Percentiles rank a stretch among this genome's conserved stretches.
These are phyloP conservation scores for Colletotrichum eleusines DNA, from an alignment of 2,329 filamentous ascomycete species.

Conservation along the genomic window DNA sequence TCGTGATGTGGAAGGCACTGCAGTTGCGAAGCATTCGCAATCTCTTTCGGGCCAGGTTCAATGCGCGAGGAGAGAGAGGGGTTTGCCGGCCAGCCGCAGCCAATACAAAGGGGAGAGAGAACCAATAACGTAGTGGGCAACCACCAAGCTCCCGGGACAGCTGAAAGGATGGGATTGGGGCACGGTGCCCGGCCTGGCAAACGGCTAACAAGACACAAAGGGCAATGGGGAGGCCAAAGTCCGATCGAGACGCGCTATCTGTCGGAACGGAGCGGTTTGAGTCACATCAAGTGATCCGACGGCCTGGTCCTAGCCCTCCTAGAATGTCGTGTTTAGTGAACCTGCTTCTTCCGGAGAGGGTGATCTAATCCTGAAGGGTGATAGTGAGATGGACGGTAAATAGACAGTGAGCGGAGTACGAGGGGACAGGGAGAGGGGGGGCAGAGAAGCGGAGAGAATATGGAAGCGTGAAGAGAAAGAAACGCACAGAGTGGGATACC, in stretches of 20 bases:
- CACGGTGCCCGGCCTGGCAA: conserved; percentile 3
- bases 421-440: background rate
- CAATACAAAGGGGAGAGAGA: conserved; percentile 5
- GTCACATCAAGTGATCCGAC: conserved; percentile 18
- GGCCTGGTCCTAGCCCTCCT: conserved; percentile 14
- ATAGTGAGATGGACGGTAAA: conserved; percentile 5
- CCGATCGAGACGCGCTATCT: conserved; percentile 19
- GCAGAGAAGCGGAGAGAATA: conserved; percentile 6
- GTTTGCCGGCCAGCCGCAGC: conserved; percentile 1
- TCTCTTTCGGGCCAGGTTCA: background rate
- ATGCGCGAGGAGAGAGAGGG: conserved; percentile 7
- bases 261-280: conserved; percentile 15
- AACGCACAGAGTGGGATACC: conserved; percentile 11
- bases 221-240: conserved; percentile 1
- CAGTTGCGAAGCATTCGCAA: background rate
- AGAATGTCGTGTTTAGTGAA: background rate
- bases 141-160: conserved; percentile 19
- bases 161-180: conserved; percentile 11
- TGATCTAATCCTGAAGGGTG: conserved; percentile 7
- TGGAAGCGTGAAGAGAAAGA: conserved; percentile 1
- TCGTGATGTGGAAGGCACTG: background rate
- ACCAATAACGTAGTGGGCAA: background rate
- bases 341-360: conserved; percentile 3
- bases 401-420: conserved; percentile 18
- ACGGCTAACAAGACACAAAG: background rate